Evolutionary conservation across 2,329 filamentous ascomycete genomes (phyloP).

Genomic region (Septoria linicola): DNA sequence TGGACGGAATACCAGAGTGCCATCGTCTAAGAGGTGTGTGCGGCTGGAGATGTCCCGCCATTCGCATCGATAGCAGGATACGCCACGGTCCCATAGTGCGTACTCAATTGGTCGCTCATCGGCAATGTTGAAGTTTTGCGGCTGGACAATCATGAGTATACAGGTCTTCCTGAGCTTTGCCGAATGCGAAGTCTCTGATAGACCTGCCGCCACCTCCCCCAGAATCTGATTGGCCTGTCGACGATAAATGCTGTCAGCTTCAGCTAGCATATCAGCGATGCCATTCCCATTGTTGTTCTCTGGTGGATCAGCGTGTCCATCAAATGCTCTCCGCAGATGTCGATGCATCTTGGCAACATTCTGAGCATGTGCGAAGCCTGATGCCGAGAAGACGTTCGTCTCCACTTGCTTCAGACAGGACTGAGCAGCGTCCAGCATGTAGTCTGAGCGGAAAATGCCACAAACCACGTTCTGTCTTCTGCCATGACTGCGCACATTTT

Average conservation of each 20-base stretch:
- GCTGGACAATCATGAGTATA: slow-evolving; percentile 48
- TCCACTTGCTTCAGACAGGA: slow-evolving; percentile 46
- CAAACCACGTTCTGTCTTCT: slow-evolving; percentile 37
- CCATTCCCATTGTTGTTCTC: slow-evolving; percentile 37
- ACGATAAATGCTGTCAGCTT: slow-evolving; percentile 40
- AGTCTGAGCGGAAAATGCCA: slow-evolving; percentile 47
- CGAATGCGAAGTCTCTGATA: background rate
- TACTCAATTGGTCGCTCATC: slow-evolving; percentile 51
- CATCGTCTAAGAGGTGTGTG: slow-evolving; percentile 34
- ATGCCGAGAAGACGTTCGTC: slow-evolving; percentile 47
- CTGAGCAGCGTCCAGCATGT: slow-evolving; percentile 40
- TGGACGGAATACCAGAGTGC: slow-evolving; percentile 40
- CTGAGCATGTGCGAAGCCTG: slow-evolving; percentile 44
- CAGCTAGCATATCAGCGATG: slow-evolving; percentile 35
- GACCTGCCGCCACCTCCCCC: background rate
- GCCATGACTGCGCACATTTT: slow-evolving; percentile 36
- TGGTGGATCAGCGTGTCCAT: slow-evolving; percentile 30
- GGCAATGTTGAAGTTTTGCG: slow-evolving; percentile 47
- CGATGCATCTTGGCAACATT: slow-evolving; percentile 46
- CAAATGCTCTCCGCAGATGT: slow-evolving; percentile 30
- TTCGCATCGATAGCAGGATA: slow-evolving; percentile 42
- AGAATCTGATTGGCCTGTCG: slow-evolving; percentile 9
- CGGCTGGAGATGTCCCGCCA: slow-evolving; percentile 39
- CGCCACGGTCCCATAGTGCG: slow-evolving; percentile 39
- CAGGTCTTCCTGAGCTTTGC: slow-evolving; percentile 21